Percentiles rank a stretch among this genome's conserved stretches.
Conservation (phyloP, 352 stramenopile genomes). For the Pythium insidiosum region DNA sequence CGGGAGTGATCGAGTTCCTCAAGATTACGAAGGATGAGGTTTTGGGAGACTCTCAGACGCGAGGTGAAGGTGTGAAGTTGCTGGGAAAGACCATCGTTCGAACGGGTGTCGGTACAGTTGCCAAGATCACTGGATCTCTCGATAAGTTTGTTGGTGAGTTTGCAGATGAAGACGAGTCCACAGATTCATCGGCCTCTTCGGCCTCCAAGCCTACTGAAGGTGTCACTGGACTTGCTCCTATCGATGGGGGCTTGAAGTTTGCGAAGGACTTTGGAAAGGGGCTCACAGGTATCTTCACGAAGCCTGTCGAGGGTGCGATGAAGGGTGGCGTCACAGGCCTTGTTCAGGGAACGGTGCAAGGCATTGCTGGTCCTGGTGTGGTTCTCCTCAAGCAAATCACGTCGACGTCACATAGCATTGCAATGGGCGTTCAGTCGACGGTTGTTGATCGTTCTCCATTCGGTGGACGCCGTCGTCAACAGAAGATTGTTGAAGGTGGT, state of each 20-base stretch:
- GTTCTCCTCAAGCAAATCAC: conserved; percentile 78
- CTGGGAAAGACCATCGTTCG: conserved; percentile 81
- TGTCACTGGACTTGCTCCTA: neutral
- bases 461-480: conserved; percentile 55
- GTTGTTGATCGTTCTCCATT: conserved; percentile 75
- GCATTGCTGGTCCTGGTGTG: conserved; percentile 72
- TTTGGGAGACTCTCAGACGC: conserved; percentile 70
- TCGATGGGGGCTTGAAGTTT: conserved; percentile 61
- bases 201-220: neutral
- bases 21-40: conserved; percentile 87
- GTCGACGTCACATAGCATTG: conserved; percentile 76
- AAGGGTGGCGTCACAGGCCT: conserved; percentile 71
- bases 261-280: conserved; percentile 80
- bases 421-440: conserved; percentile 69
- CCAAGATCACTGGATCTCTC: conserved; percentile 82
- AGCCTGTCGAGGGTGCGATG: conserved; percentile 78
- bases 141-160: conserved; percentile 83
- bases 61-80: conserved; percentile 81
- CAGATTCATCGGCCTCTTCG: neutral
- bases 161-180: conserved; percentile 33
- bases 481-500: conserved; percentile 62
- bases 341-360: conserved; percentile 67
- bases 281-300: conserved; percentile 82
- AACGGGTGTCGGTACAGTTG: conserved; percentile 58
- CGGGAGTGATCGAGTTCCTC: conserved; percentile 79